Conservation (phyloP, 208 protist genomes). For the Strigomonas galati region DNA sequence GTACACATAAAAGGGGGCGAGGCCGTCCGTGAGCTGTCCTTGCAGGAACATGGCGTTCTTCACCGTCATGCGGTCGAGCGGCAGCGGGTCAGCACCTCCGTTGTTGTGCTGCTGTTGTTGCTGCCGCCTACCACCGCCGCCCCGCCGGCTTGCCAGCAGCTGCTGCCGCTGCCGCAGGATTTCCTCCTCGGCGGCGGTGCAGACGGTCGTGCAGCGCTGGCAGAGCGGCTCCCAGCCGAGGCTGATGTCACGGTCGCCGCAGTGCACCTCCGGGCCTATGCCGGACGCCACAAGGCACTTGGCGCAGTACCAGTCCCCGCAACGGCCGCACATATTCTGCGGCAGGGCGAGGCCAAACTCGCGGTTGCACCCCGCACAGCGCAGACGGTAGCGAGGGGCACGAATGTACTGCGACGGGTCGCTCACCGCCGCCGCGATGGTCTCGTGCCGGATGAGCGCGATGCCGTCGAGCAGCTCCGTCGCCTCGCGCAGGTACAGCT, state of each 20-base stretch:
- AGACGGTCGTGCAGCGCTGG: slow-evolving; percentile 43
- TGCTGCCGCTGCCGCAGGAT: slow-evolving; percentile 18
- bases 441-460: slow-evolving; percentile 30
- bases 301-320: slow-evolving; percentile 73
- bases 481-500: slow-evolving; percentile 30
- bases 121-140: no score
- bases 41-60: slow-evolving; percentile 6
- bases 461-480: slow-evolving; percentile 30
- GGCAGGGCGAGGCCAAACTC: slow-evolving; percentile 36
- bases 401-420: slow-evolving; percentile 37
- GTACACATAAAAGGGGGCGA: slow-evolving; percentile 19
- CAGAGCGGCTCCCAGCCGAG: slow-evolving; percentile 70
- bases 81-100: neutral
- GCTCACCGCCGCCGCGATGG: slow-evolving; percentile 30
- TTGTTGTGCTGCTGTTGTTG: no score
- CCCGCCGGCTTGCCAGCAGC: slow-evolving; percentile 8
- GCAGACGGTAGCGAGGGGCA: slow-evolving; percentile 40
- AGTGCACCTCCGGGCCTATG: slow-evolving; percentile 37
- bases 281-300: slow-evolving; percentile 48
- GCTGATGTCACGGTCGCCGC: slow-evolving; percentile 22
- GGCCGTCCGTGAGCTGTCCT: slow-evolving; percentile 11
- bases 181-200: slow-evolving; percentile 24
- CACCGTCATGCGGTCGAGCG: slow-evolving; percentile 1
- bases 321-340: slow-evolving; percentile 60
- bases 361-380: slow-evolving; percentile 30